Conservation (phyloP, 129 eudicot genomes). For the Flaveria bidentis region DNA sequence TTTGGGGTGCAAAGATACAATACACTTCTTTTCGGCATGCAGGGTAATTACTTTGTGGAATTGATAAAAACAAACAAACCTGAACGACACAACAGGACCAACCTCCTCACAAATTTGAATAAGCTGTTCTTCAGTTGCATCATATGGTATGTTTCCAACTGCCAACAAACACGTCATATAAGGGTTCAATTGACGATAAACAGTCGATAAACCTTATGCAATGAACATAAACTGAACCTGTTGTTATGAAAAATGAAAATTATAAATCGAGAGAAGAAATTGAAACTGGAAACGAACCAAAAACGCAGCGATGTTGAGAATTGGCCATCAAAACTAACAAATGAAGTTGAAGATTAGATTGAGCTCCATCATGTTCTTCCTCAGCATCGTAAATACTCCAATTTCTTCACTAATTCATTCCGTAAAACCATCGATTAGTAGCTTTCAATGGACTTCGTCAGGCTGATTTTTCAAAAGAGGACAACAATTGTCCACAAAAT, state of each 20-base stretch:
- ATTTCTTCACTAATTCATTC: background rate
- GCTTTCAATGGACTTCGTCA: background rate
- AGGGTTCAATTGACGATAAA: background rate
- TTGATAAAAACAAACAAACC: conserved; percentile 38
- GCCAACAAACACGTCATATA: conserved; percentile 11
- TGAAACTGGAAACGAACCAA: conserved; percentile 50
- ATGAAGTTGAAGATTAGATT: conserved; percentile 25
- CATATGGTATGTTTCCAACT: conserved; percentile 99
- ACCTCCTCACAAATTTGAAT: conserved; percentile 91
- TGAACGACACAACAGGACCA: conserved; percentile 91
- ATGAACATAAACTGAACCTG: too few species aligned
- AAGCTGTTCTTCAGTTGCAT: conserved; percentile 96
- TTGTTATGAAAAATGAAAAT: background rate
- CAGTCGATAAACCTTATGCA: too few species aligned
- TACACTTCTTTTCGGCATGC: background rate
- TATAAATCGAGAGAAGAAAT: background rate
- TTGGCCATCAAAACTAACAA: conserved; percentile 46
- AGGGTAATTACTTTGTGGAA: background rate
- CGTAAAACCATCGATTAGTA: background rate
- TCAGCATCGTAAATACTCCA: too few species aligned
- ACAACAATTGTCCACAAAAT: too few species aligned
- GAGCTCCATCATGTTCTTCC: conserved; percentile 33
- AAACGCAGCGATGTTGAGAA: conserved; percentile 93
- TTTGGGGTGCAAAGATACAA: background rate
- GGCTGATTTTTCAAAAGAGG: too few species aligned